Evolutionary conservation across 2,329 filamentous ascomycete genomes (phyloP), one percentile per base, ranked within the genome.

Genomic region (Penicillium brasilianum): DNA sequence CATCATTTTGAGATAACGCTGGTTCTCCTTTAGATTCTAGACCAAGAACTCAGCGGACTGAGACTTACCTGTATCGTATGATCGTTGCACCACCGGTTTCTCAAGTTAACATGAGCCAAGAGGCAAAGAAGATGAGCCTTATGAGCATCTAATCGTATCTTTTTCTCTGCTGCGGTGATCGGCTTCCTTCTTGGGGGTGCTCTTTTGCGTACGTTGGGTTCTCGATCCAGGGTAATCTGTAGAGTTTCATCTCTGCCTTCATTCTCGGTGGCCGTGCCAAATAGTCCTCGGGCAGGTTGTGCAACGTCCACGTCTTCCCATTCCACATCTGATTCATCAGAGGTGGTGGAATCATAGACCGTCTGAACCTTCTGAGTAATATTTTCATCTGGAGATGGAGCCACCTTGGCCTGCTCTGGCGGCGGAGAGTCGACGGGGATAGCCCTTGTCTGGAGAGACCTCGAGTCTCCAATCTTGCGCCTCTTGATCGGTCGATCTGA

Each of bases 61-160:
- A 3, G 11, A 41, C 72, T 56, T 66, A 81, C 83, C 72, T 96
- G 92, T 9, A 91, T 85, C 59, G 84, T 78, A 14, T 80, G 69
- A 72, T 94, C 89, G 70, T 96, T 96, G 78, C 93, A 97, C 92
- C 94, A 97, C 57, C 85, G 81, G 72, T 98, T 99, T 58, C 93
- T 87, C 59, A 87, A 82, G 66, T 90, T 85, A 16, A 89, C 84
- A 75, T 98, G 92, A 10, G 88, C 87, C 16, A 99, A 77, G 1
- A 99, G 82, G 73, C 92, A 96, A 14, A 97, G 79, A 0, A 98
- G 66, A 77, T 99, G 93, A 63, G 88, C 82, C 76, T 94, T 96
- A 76, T 99, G 95, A n/a, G 93, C 83, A 55, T 92, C 85, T 32
- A 95, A 74, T 20, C 93, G 87, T 32, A 83, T 72, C 50, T 82